Evolutionary conservation across 805 yeast species (phyloP), one percentile per base, ranked within the genome.

Genomic region (Cyberlindnera nakhonratchasimensis): DNA sequence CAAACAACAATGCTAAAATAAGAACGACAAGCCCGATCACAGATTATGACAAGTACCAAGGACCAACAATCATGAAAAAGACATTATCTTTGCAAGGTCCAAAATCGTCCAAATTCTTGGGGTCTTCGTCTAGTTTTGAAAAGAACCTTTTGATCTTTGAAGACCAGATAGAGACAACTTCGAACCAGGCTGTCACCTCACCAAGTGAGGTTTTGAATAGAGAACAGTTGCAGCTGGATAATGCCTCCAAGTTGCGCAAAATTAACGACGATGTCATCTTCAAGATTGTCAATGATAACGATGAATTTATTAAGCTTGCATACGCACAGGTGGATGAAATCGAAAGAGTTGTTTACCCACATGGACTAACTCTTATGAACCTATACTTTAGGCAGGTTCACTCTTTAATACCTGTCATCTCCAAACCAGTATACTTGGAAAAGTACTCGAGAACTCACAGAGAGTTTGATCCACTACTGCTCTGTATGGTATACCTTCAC

Each of bases 381-480:
- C 21, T 59, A 13, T 62, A 47, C 40, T 55, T 59, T 41, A 52
- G 48, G 23, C 41, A 52, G 13, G 58, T 60, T 6, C 63, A 60
- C 26, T 56, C 59, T 10, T 42, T 51, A 7, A 43, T 57, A 4
- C 65, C 65, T 6, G 50, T 62, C 8, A 31, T 61, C 4, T 47
- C 57, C 2, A 52, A 55, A 33, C 50, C 51, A 12, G 61, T 56
- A 1, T 54, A 57, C 34, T 37, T 53, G 28, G 64, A 59, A 34
- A 51, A 59, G 37, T 59, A 57, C 42, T 47, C 56, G 5, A 45
- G 64, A 43, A 57, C 57, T 22, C 56, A 57, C 33, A 44, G 60
- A 41, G 64, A 59, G 37, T 54, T 59, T 31, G 59, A 60, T 29
- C 66, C 66, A 5, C 20, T 62, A 17, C 37, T 61, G 28, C 34